Base-by-base conservation (phyloP, 1,284 basidiomycete genomes). In the Phylloporus gajari region DNA sequence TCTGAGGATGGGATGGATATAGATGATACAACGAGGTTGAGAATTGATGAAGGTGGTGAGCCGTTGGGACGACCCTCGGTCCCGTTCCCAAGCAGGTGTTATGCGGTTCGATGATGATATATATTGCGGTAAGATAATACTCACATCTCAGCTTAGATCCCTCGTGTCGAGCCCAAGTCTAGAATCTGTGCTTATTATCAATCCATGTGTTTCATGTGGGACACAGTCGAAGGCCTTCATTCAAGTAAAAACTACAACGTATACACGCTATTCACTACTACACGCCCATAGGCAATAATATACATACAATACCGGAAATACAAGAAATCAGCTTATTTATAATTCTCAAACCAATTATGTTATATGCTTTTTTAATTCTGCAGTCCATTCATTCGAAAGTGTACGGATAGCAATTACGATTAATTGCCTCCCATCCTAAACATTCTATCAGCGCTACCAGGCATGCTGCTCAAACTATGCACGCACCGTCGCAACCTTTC, bases 401-500 rank as follows among this genome's bases (percentile, higher is more conserved):
- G n/a, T n/a, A 44, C 76, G 61, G 25, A 42, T 48, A 58, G 30
- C 69, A 40, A 77, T 78, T 7, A 68, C 38, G 35, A 35, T 2
- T 42, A 30, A 32, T 77, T 70, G 69, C 71, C 68, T 53, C 75
- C 73, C 53, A 62, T 65, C 35, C 76, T 77, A 65, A 46, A 69
- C 38, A 35, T 51, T 21, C 13, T 17, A 38, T 62, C 25, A 62
- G 40, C n/a, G n/a, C n/a, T 5, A 7, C 46, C 35, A 23, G 48
- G 30, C 17, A 12, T 30, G 30, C n/a, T 17, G 32, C 23, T 12
- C 35, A 19, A 35, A 17, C 21, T 11, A 40, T 51, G 48, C n/a
- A 76, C 75, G 64, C 25, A 82, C 79, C 32, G 35, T 25, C 12
- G 17, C 9, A 77, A 5, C 58, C 68, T 67, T 12, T 68, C 70